Conservation (phyloP, 345 rosid species). For the Punica granatum region DNA sequence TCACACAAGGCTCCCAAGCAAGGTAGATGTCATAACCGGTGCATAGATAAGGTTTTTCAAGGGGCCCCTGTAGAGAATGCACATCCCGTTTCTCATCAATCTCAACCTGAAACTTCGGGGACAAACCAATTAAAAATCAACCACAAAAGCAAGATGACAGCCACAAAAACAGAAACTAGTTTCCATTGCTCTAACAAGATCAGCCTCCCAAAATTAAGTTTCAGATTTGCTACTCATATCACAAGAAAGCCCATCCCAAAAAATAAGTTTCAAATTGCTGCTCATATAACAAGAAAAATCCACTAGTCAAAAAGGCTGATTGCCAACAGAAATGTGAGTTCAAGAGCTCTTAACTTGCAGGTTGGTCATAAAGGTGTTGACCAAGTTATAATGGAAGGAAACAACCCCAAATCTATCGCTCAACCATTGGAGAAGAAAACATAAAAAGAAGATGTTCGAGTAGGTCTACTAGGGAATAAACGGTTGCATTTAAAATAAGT, state of each 20-base stretch:
- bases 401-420: background rate
- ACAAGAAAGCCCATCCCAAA: too few species aligned
- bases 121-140: background rate
- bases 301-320: background rate
- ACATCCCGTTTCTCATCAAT: background rate
- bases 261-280: too few species aligned
- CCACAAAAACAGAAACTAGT: background rate
- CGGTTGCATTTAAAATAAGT: background rate
- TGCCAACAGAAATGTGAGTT: background rate
- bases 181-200: background rate
- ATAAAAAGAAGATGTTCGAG: background rate
- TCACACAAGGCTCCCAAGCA: slow-evolving; percentile 76
- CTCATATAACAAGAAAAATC: background rate
- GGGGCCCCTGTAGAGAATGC: background rate
- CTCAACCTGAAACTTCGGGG: background rate
- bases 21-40: slow-evolving; percentile 84
- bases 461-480: background rate
- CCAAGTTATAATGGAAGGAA: background rate
- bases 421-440: background rate
- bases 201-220: background rate
- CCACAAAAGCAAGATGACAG: background rate
- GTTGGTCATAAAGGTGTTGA: too few species aligned
- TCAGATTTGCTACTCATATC: too few species aligned
- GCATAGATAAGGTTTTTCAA: slow-evolving; percentile 60
- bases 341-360: background rate